Conservation (phyloP, 208 protist species). For the Herpetomonas samuelpessoai region DNA sequence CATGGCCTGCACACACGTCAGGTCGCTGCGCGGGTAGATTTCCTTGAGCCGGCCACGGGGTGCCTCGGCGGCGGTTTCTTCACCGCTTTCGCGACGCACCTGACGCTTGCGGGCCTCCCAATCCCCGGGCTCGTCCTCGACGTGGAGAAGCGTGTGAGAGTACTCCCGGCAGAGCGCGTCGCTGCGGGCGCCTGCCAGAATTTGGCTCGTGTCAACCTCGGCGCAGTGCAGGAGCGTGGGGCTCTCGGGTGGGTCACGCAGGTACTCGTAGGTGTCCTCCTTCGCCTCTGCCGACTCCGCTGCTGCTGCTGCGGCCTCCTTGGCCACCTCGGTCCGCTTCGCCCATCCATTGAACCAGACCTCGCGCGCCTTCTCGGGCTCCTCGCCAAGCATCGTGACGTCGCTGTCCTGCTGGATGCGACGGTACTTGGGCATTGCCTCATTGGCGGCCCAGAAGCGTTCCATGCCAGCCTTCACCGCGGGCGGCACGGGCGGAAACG, state of each 20-base stretch:
- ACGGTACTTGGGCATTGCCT: constrained; percentile 31
- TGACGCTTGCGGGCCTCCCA: neutral
- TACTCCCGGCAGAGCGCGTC: constrained; percentile 55
- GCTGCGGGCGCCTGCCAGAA: constrained; percentile 34
- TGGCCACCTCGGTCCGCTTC: neutral
- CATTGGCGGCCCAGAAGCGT: constrained; percentile 43
- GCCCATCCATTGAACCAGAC: too few species aligned
- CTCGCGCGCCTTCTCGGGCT: too few species aligned
- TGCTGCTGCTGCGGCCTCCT: neutral
- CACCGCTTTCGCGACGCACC: neutral
- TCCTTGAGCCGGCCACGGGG: constrained; percentile 12
- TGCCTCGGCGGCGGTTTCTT: neutral
- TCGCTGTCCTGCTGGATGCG: neutral
- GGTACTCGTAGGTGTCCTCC: constrained; percentile 8
- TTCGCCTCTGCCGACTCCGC: neutral
- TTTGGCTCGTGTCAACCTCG: constrained; percentile 44
- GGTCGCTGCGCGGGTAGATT: constrained; percentile 18
- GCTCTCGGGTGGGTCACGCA: constrained; percentile 21
- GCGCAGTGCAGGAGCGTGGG: constrained; percentile 51
- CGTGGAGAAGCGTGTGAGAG: constrained; percentile 18
- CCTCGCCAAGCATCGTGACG: neutral
- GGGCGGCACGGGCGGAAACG: constrained; percentile 30
- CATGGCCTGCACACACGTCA: constrained; percentile 57
- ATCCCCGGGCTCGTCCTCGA: neutral
- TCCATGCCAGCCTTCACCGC: constrained; percentile 28